These are phyloP conservation scores for Sabuloglossum arenarium DNA, from an alignment of 495 filamentous ascomycete species.

Conservation along the genomic window DNA sequence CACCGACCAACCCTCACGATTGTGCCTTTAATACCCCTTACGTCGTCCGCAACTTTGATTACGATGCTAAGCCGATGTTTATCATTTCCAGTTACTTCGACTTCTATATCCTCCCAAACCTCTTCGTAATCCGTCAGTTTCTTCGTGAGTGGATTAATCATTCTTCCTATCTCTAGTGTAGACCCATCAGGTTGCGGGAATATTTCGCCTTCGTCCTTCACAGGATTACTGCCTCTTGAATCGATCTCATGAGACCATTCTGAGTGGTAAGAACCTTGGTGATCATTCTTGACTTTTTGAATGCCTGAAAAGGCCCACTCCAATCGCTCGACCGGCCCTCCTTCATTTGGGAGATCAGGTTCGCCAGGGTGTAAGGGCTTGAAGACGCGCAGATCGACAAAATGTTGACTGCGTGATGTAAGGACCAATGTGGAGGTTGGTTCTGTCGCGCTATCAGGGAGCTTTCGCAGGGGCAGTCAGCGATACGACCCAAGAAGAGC, in stretches of 20 bases:
- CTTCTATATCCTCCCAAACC: conserved; percentile 21
- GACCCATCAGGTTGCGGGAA: conserved; percentile 17
- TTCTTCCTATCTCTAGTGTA: conserved; percentile 27
- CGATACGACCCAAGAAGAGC: background rate
- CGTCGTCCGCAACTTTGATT: conserved; percentile 15
- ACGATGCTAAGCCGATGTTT: conserved; percentile 12
- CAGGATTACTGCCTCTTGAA: conserved; percentile 19
- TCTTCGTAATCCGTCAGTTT: conserved; percentile 29
- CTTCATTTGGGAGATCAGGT: background rate
- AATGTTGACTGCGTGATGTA: conserved; percentile 25
- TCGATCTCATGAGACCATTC: conserved; percentile 33
- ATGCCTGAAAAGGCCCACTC: conserved; percentile 33
- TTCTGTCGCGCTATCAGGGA: conserved; percentile 19
- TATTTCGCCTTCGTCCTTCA: conserved; percentile 30
- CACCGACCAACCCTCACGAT: conserved; percentile 26
- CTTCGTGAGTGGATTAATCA: conserved; percentile 24
- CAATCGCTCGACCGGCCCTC: background rate
- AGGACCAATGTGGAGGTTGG: conserved; percentile 26
- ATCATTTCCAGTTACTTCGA: conserved; percentile 8
- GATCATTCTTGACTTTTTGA: background rate
- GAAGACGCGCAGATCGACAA: conserved; percentile 29
- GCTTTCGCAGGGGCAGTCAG: conserved; percentile 6
- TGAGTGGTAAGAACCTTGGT: conserved; percentile 11
- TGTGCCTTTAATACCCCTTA: conserved; percentile 18
- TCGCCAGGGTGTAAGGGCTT: conserved; percentile 3